These are phyloP conservation scores for Trichophyton mentagrophytes DNA, from an alignment of 2,329 filamentous ascomycete genomes.

Conservation along the genomic window DNA sequence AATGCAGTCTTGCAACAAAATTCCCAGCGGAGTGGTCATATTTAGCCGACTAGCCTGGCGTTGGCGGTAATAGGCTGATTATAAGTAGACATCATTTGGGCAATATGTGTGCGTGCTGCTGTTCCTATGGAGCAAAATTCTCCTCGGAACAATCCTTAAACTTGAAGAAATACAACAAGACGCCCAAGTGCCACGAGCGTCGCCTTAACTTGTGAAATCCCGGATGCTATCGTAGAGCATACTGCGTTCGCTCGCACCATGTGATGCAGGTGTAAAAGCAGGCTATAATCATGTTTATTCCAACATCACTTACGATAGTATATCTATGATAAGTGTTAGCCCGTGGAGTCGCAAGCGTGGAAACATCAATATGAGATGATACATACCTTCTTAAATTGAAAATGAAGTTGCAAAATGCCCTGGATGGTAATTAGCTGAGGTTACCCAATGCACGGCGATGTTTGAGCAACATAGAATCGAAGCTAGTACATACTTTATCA, in stretches of 20 bases:
- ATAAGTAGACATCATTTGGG: neutral
- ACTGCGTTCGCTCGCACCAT: neutral
- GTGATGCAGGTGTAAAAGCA: neutral
- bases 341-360: neutral
- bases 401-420: conserved; percentile 92
- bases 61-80: neutral
- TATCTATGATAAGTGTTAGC: conserved; percentile 21
- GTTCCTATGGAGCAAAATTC: neutral
- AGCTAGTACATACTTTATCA: conserved; percentile 64
- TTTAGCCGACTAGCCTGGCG: neutral
- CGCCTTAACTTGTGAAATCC: neutral
- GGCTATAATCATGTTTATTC: conserved; percentile 8
- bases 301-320: conserved; percentile 36
- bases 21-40: neutral
- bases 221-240: neutral
- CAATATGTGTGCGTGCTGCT: neutral
- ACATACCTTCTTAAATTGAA: conserved; percentile 92
- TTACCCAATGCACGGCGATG: neutral
- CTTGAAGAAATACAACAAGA: neutral
- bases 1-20: neutral
- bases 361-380: neutral
- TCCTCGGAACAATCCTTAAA: neutral
- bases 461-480: neutral
- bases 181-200: neutral
- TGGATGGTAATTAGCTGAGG: conserved; percentile 25